phyloP scores from a whole-genome alignment of 2,329 filamentous ascomycete species.

The Paradendryphiella salina region DNA sequence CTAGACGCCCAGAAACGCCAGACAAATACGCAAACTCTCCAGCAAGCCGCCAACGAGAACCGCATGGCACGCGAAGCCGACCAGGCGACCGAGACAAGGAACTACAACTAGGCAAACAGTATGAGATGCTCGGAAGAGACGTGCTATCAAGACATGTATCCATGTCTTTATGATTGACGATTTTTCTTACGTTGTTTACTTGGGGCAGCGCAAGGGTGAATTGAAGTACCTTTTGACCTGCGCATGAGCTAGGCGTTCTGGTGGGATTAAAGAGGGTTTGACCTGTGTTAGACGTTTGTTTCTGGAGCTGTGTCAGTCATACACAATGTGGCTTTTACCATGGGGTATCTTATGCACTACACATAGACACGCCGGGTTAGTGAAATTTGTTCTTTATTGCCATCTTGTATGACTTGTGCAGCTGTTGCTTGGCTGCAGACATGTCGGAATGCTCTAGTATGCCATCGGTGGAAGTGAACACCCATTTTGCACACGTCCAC shows the following conservation, averaged over 20 bases:
- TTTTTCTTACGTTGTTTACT: not conserved
- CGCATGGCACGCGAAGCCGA: slow-evolving; percentile 69
- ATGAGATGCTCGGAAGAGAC: not conserved
- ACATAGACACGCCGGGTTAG: too few relatives aligned
- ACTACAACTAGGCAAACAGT: slow-evolving; percentile 55
- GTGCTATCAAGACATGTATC: not conserved
- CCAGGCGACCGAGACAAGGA: slow-evolving; percentile 59
- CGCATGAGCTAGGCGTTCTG: not conserved
- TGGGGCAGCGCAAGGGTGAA: not conserved
- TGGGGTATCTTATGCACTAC: too few relatives aligned
- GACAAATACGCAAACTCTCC: slow-evolving; percentile 68
- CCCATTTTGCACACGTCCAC: too few relatives aligned
- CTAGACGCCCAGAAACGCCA: slow-evolving; percentile 76
- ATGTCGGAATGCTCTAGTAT: too few relatives aligned
- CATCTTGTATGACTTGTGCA: too few relatives aligned
- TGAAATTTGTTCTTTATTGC: too few relatives aligned
- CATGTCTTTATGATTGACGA: not conserved
- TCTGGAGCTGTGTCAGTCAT: too few relatives aligned
- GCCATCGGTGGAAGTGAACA: too few relatives aligned
- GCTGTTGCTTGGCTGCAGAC: too few relatives aligned
- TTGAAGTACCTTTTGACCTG: not conserved
- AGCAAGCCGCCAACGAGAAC: slow-evolving; percentile 69
- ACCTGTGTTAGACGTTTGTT: too few relatives aligned
- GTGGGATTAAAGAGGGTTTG: not conserved
- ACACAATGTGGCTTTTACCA: too few relatives aligned